Evolutionary conservation across 2,329 filamentous ascomycete species (phyloP).

Genomic region (Verticillium albo-atrum): DNA sequence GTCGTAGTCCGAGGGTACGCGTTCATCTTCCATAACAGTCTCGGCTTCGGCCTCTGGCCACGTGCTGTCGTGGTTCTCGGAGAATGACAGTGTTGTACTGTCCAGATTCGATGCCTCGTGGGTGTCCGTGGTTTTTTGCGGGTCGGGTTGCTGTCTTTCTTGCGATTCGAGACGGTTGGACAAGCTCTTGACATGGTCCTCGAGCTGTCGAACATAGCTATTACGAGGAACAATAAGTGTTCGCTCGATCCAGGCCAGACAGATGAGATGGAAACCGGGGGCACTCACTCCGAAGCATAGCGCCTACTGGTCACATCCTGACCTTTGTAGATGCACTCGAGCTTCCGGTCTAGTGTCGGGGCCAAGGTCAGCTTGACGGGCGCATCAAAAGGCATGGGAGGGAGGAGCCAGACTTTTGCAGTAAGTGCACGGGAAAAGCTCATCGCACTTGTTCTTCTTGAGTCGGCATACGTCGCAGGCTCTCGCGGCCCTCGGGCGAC

Average conservation of each 20-base stretch:
- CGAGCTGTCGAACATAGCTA: conserved; percentile 18
- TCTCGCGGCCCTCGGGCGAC: conserved; percentile 13
- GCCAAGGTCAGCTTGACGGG: background rate
- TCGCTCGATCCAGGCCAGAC: background rate
- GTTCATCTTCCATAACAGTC: background rate
- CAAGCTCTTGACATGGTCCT: conserved; percentile 16
- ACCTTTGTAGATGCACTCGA: conserved; percentile 22
- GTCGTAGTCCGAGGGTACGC: conserved; percentile 9
- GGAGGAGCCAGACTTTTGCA: conserved; percentile 32
- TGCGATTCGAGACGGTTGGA: background rate
- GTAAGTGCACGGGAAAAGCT: conserved; percentile 27
- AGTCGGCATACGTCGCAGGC: conserved; percentile 58
- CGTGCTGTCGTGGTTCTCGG: background rate
- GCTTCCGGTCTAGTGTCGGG: conserved; percentile 10
- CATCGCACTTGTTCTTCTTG: conserved; percentile 60
- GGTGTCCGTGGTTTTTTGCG: background rate
- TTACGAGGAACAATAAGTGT: background rate
- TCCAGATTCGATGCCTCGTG: background rate
- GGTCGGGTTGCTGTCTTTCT: background rate
- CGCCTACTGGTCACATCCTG: conserved; percentile 13
- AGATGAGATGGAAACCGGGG: background rate
- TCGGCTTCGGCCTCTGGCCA: background rate
- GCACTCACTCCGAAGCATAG: conserved; percentile 17
- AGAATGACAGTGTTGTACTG: background rate
- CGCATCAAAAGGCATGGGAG: background rate